Evolutionary conservation across 1,284 basidiomycete genomes (phyloP), one percentile per base, ranked within the genome.

Genomic region (Boletus subluridellus): DNA sequence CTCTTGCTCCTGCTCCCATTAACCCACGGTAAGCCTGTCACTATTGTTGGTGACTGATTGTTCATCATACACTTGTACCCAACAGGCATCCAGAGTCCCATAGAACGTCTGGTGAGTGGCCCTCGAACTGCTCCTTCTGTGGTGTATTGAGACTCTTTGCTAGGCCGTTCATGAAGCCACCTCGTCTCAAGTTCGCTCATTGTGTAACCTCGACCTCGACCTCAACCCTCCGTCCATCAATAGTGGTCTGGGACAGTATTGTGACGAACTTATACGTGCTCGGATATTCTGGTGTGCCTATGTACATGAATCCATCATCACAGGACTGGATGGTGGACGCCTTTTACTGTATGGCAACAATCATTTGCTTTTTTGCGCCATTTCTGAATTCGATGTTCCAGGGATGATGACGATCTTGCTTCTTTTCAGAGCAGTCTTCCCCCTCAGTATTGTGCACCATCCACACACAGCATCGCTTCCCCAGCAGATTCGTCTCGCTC

Each of bases 281-380:
- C 80, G 92, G 32, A 81, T 94, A 49, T 94, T 92, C 69, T 95
- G 91, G 90, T 94, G 89, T 65, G 84, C 88, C 4, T 84, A 92
- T 64, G 83, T 90, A 9, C 85, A 92, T 60, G 93, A 95, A 73
- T 86, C 90, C 39, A 81, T 94, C 32, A 85, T 84, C 0, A 89
- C 84, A 17, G 93, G 87, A 24, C 79, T 95, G 56, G 81, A 85
- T 57, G 93, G 94, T 35, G 88, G 90, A 10, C 85, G 89, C 39
- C 78, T 95, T 48, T 76, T 87, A 52, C 71, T 92, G 89, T 90
- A 75, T 66, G 89, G 69, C 21, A 17, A 41, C 32, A 44, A n/a
- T 41, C 17, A 30, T 38, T 49, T 41, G 30, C 17, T 46, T 52
- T 55, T 52, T 32, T 42, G n/a, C 52, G 6, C 28, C 14, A 5